Percentiles rank a stretch among this genome's conserved stretches.
phyloP scores from a whole-genome alignment of 2,329 filamentous ascomycete species.

The Colletotrichum tropicale region DNA sequence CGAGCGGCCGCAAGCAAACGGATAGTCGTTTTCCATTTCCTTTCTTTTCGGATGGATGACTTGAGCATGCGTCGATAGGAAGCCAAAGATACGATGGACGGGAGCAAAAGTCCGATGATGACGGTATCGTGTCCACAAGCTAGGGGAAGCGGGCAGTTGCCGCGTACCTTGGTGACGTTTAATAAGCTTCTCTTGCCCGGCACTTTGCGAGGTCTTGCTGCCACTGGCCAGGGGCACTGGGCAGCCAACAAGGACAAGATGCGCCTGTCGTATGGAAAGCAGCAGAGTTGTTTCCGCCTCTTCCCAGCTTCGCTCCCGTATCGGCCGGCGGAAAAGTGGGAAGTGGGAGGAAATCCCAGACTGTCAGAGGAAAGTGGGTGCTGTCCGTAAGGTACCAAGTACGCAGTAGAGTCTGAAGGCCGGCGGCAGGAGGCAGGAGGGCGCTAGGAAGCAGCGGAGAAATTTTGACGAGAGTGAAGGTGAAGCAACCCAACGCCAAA shows the following conservation, averaged over 20 bases:
- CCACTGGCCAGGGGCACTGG: not conserved
- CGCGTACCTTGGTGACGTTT: not conserved
- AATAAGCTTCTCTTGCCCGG: not conserved
- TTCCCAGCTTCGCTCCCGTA: not conserved
- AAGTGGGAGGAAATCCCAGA: not conserved
- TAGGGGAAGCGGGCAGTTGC: not conserved
- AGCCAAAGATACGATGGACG: not conserved
- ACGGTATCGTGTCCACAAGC: not conserved
- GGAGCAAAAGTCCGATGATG: not conserved
- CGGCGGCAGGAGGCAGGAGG: not conserved
- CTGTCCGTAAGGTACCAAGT: not conserved
- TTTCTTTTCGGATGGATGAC: not conserved
- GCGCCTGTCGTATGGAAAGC: not conserved
- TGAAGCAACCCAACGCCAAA: conserved; percentile 6
- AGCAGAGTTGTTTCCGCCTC: not conserved
- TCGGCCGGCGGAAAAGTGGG: not conserved
- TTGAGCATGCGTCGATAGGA: not conserved
- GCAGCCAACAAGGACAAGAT: not conserved
- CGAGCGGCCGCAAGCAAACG: not conserved
- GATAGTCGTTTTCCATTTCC: not conserved
- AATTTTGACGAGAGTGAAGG: not conserved
- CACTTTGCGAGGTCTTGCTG: not conserved
- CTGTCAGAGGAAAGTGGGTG: not conserved
- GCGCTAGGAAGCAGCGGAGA: conserved; percentile 15
- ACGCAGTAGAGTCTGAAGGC: not conserved